A percentile compares a stretch with the other conserved stretches of the same genome.
Evolutionary conservation across 2,329 filamentous ascomycete genomes (phyloP).

Genomic region (Exophiala oligosperma): DNA sequence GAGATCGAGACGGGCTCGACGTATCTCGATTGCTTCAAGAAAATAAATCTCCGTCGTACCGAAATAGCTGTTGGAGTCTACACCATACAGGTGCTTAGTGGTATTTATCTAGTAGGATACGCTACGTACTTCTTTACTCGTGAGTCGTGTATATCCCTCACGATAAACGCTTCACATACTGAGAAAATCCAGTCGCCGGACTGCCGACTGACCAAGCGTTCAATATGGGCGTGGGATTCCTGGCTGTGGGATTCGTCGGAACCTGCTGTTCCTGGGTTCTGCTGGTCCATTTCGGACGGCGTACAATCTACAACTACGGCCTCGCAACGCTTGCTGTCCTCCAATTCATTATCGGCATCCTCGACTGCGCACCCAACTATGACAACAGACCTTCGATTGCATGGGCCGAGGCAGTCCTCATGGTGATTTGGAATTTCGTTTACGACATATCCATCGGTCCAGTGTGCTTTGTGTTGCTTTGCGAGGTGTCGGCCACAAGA

Average conservation of each 20-base stretch:
- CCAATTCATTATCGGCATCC: slow-evolving; percentile 42
- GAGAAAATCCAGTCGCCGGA: slow-evolving; percentile 26
- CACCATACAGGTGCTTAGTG: slow-evolving; percentile 44
- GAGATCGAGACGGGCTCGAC: slow-evolving; percentile 39
- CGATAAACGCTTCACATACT: background rate
- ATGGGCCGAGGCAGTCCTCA: slow-evolving; percentile 40
- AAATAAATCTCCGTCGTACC: slow-evolving; percentile 44
- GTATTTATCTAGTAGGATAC: slow-evolving; percentile 46
- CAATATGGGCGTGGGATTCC: slow-evolving; percentile 41
- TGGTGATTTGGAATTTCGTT: slow-evolving; percentile 42
- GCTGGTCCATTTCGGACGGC: slow-evolving; percentile 37
- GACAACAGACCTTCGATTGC: slow-evolving; percentile 30
- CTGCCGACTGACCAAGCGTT: slow-evolving; percentile 39
- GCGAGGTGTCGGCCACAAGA: slow-evolving; percentile 44
- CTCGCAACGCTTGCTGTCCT: slow-evolving; percentile 35
- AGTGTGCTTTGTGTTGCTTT: slow-evolving; percentile 48
- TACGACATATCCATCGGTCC: slow-evolving; percentile 44
- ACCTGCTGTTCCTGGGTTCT: slow-evolving; percentile 40
- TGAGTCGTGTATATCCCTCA: background rate
- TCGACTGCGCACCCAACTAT: slow-evolving; percentile 40
- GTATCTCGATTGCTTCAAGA: slow-evolving; percentile 44
- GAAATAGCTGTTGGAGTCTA: slow-evolving; percentile 48
- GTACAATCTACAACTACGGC: slow-evolving; percentile 37
- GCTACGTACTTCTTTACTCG: slow-evolving; percentile 53
- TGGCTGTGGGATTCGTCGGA: slow-evolving; percentile 41